Conservation (phyloP, 176 grass and related monocot genomes). For the Tuctoria greenei region DNA sequence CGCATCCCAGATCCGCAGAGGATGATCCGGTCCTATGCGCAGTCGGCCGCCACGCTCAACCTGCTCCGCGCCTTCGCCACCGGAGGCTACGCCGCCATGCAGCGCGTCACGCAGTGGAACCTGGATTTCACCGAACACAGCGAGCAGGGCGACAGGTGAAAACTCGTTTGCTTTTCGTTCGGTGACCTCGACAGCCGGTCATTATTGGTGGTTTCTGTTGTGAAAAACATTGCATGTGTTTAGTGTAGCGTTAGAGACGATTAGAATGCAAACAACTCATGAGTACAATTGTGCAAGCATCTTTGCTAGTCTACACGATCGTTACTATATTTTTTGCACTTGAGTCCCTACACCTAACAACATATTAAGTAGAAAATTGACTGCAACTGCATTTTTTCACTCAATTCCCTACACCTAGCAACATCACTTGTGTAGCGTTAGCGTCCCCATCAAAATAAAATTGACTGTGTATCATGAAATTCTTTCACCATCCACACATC, state of each 20-base stretch:
- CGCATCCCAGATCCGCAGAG: slow-evolving; percentile 62
- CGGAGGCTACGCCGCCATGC: slow-evolving; percentile 72
- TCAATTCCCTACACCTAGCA: too few species aligned
- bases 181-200: neutral
- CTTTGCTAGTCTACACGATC: too few species aligned
- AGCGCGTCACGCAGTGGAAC: slow-evolving; percentile 67
- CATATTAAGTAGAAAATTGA: too few species aligned
- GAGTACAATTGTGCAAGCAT: too few species aligned
- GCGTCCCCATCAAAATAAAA: too few species aligned
- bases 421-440: too few species aligned
- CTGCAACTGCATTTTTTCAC: too few species aligned
- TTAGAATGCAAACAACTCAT: too few species aligned
- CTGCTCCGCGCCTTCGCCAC: slow-evolving; percentile 70
- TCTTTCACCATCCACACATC: neutral
- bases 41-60: slow-evolving; percentile 68
- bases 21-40: slow-evolving; percentile 67
- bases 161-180: neutral
- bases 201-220: neutral
- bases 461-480: neutral
- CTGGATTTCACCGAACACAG: slow-evolving; percentile 74
- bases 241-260: too few species aligned
- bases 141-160: slow-evolving; percentile 62
- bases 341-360: too few species aligned
- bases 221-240: neutral
- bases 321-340: too few species aligned